A percentile compares a stretch with the other conserved stretches of the same genome.
Evolutionary conservation across 176 grass and related monocot genomes (phyloP).

Genomic region (Puccinellia tenuiflora): DNA sequence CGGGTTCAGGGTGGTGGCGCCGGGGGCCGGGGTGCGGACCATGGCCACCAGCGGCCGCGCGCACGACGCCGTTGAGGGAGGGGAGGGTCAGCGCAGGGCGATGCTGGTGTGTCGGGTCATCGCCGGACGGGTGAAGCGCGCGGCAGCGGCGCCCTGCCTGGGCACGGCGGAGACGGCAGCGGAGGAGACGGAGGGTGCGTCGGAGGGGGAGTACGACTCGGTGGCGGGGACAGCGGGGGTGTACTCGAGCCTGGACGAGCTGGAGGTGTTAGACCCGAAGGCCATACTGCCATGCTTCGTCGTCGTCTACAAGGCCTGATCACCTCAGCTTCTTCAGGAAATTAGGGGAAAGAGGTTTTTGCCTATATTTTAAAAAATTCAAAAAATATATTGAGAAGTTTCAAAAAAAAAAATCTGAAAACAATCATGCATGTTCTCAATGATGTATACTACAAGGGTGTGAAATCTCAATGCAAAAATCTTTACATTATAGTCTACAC

Average conservation of each 20-base stretch:
- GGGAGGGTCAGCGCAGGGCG: conserved; percentile 27
- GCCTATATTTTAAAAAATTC: too few species aligned
- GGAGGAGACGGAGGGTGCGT: conserved; percentile 20
- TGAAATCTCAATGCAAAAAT: too few species aligned
- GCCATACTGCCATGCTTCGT: conserved; percentile 97
- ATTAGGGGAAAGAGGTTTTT: too few species aligned
- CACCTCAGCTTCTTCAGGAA: background rate
- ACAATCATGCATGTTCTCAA: too few species aligned
- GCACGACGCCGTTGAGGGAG: conserved; percentile 36
- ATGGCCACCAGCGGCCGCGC: conserved; percentile 81
- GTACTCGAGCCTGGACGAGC: conserved; percentile 69
- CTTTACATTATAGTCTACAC: too few species aligned
- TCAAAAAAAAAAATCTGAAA: too few species aligned
- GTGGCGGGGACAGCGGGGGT: conserved; percentile 41
- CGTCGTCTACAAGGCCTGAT: conserved; percentile 68
- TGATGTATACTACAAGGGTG: too few species aligned
- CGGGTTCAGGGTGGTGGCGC: conserved; percentile 36
- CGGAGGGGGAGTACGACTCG: conserved; percentile 45
- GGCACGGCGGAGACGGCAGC: background rate
- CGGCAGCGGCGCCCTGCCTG: background rate
- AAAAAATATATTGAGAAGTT: too few species aligned
- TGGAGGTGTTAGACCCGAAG: conserved; percentile 69
- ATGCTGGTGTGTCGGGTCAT: conserved; percentile 98
- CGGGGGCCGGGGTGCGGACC: conserved; percentile 33
- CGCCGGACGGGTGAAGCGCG: conserved; percentile 51